Percentiles rank a stretch among this genome's conserved stretches.
Conservation (phyloP, 2,329 filamentous ascomycete genomes). For the Aureobasidium sp. region DNA sequence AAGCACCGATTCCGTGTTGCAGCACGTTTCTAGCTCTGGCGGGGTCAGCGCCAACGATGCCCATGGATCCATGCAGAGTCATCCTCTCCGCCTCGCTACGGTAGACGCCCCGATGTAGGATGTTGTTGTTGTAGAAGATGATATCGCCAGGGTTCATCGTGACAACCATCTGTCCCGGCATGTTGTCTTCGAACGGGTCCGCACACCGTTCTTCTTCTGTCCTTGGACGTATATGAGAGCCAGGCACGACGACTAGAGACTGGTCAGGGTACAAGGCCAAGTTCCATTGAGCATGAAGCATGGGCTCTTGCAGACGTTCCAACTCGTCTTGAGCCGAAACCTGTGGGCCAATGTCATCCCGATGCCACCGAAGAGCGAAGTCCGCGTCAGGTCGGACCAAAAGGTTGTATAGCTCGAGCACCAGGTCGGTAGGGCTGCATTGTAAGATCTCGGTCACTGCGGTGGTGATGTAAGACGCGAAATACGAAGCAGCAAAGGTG, state of each 20-base stretch:
- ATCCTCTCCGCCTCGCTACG: conserved; percentile 49
- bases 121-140: conserved; percentile 87
- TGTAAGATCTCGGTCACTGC: conserved; percentile 58
- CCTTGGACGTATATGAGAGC: conserved; percentile 61
- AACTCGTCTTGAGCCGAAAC: conserved; percentile 60
- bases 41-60: conserved; percentile 46
- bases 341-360: conserved; percentile 67
- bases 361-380: conserved; percentile 75
- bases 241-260: conserved; percentile 67
- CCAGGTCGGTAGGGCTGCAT: conserved; percentile 48
- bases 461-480: conserved; percentile 53
- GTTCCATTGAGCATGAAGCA: conserved; percentile 80
- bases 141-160: conserved; percentile 63
- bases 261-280: conserved; percentile 68
- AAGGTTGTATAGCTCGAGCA: conserved; percentile 85
- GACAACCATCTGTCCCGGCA: conserved; percentile 60
- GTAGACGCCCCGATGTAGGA: conserved; percentile 66
- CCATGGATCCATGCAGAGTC: conserved; percentile 66
- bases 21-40: conserved; percentile 61
- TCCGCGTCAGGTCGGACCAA: conserved; percentile 62
- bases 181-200: conserved; percentile 50
- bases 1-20: conserved; percentile 63
- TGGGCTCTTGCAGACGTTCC: conserved; percentile 48
- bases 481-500: conserved; percentile 62
- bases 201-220: conserved; percentile 62